Base-by-base conservation (phyloP, 345 rosid genomes). In the Syzygium oleosum region DNA sequence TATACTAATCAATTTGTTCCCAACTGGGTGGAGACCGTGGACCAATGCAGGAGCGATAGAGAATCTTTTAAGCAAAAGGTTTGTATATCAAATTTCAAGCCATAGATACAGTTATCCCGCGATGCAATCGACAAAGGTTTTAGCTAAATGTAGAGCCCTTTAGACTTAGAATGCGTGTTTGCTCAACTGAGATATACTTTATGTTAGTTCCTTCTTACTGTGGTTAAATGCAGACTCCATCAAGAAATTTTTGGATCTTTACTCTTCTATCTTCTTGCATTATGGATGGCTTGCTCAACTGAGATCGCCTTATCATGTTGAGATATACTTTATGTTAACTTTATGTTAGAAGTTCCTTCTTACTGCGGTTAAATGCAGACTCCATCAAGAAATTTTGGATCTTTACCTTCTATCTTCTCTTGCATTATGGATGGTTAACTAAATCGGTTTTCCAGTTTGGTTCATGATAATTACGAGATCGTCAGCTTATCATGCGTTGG, bases 141-240 rank as follows among this genome's bases (percentile, higher is more conserved):
- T 43, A 84, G 85, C 56, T 25, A 51, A 51, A 29, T 34, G 0
- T 19, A 1, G 41, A 21, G 13, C 85, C n/a, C 31, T 27, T 0
- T 4, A 10, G 2, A 13, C 10, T 16, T 6, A 0, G 85, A 84
- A 51, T 25, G 7, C 7, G 8, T 8, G 16, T 31, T 59, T 85
- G 21, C 27, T 51, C 59, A 61, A 34, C 84, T n/a, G 29, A 59
- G 51, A 65, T 53, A 19, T n/a, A 52, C 31, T 25, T 8, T 7
- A 14, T 15, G 13, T 68, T 31, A 91, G 98, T 98, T 89, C n/a
- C n/a, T n/a, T n/a, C 98, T 98, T 85, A 89, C 95, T 87, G 99
- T 99, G 54, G 98, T 98, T 16, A 95, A 98, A 94, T 91, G 99
- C 94, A 90, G 99, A 90, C 98, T 98, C 86, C 91, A 98, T 96